These are phyloP conservation scores for Lyophyllum decastes DNA, from an alignment of 768 basidiomycete species.

Conservation along the genomic window DNA sequence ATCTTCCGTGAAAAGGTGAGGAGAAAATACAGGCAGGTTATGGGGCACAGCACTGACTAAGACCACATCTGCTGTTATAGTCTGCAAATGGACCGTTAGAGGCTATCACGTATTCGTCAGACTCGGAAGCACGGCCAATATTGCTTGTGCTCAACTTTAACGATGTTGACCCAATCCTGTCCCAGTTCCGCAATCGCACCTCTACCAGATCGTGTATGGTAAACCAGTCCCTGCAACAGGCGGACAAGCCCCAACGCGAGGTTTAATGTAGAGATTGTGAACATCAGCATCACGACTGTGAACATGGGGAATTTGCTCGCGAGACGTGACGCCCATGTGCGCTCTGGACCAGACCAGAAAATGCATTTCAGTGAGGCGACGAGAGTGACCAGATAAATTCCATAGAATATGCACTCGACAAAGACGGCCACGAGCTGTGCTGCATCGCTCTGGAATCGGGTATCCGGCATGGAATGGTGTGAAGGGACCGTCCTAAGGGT, in stretches of 20 bases:
- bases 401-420: conserved; percentile 41
- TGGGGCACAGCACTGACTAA: conserved; percentile 28
- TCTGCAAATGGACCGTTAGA: conserved; percentile 25
- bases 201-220: conserved; percentile 20
- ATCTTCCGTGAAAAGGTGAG: neutral
- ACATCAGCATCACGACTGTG: conserved; percentile 37
- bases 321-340: conserved; percentile 24
- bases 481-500: neutral
- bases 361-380: conserved; percentile 29
- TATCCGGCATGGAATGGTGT: conserved; percentile 18
- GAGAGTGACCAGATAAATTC: conserved; percentile 40
- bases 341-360: conserved; percentile 30
- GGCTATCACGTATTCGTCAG: neutral
- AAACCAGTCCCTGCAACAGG: conserved; percentile 44
- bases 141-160: conserved; percentile 31
- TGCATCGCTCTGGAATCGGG: conserved; percentile 31
- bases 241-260: conserved; percentile 42
- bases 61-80: conserved; percentile 43
- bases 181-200: conserved; percentile 34
- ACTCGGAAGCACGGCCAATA: neutral
- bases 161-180: conserved; percentile 42
- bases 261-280: conserved; percentile 40
- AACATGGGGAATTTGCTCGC: conserved; percentile 36
- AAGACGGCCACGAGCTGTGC: conserved; percentile 42
- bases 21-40: neutral